phyloP scores from a whole-genome alignment of 106 monocot genomes.

The Allium sativum region DNA sequence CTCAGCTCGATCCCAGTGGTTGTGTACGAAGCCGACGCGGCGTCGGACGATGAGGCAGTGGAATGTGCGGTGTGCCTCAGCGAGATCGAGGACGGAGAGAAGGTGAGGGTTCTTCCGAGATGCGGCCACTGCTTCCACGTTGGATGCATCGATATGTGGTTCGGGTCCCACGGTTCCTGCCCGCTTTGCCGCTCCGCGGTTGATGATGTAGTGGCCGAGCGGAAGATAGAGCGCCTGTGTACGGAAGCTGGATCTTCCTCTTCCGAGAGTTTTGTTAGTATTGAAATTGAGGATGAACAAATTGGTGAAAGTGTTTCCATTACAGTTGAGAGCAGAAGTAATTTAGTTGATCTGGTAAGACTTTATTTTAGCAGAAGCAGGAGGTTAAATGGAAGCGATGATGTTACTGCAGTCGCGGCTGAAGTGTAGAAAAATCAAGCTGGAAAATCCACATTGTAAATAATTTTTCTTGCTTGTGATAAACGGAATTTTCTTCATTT shows the following conservation, averaged over 20 bases:
- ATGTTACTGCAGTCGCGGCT: too few species aligned
- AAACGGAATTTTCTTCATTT: too few species aligned
- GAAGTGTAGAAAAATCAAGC: too few species aligned
- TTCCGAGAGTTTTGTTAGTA: not conserved
- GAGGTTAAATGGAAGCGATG: too few species aligned
- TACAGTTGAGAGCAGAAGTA: too few species aligned
- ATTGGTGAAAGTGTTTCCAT: too few species aligned
- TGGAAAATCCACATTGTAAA: too few species aligned
- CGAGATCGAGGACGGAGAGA: slow-evolving; percentile 36
- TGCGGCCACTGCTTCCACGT: slow-evolving; percentile 38
- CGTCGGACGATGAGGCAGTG: not conserved
- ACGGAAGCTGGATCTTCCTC: too few species aligned
- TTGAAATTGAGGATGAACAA: not conserved
- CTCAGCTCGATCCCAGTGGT: slow-evolving; percentile 26
- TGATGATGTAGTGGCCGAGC: slow-evolving; percentile 1
- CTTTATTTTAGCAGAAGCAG: too few species aligned
- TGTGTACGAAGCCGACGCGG: slow-evolving; percentile 2
- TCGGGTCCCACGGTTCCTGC: slow-evolving; percentile 30
- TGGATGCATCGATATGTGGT: slow-evolving; percentile 51
- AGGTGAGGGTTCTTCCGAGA: slow-evolving; percentile 27
- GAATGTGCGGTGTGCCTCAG: slow-evolving; percentile 41
- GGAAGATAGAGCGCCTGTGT: too few species aligned
- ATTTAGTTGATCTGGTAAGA: too few species aligned
- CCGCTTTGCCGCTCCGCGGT: slow-evolving; percentile 39
- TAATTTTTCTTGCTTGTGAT: too few species aligned